A percentile compares a stretch with the other conserved stretches of the same genome.
Evolutionary conservation across 2,329 filamentous ascomycete species (phyloP).

Genomic region (Colletotrichum ledebouriae): DNA sequence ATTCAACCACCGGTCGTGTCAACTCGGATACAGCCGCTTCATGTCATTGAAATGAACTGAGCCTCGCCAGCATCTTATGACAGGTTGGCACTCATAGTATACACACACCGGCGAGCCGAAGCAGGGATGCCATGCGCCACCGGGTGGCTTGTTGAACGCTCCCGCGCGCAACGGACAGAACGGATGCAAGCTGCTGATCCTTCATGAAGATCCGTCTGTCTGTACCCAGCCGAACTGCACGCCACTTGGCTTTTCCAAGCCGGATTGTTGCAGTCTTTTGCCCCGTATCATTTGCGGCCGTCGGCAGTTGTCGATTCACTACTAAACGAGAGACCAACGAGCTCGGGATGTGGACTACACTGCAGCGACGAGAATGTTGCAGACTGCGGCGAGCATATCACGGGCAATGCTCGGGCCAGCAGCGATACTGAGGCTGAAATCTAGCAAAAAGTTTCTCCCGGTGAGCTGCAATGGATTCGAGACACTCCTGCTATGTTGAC

Average conservation of each 20-base stretch:
- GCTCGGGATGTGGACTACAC: background rate
- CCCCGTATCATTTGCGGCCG: background rate
- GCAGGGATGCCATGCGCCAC: conserved; percentile 38
- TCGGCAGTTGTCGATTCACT: conserved; percentile 28
- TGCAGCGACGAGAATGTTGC: background rate
- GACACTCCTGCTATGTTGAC: conserved; percentile 3
- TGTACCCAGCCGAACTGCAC: conserved; percentile 12
- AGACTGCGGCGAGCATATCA: background rate
- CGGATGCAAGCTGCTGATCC: conserved; percentile 32
- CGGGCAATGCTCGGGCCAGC: background rate
- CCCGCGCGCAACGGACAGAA: conserved; percentile 25
- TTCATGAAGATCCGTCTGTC: conserved; percentile 21
- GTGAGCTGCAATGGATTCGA: conserved; percentile 1
- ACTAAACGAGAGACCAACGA: background rate
- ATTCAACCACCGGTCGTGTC: no score
- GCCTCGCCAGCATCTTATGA: conserved; percentile 11
- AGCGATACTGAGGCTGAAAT: background rate
- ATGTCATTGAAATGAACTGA: background rate
- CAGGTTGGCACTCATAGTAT: conserved; percentile 9
- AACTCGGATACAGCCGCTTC: no score
- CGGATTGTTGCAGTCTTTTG: conserved; percentile 6
- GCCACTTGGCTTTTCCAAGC: conserved; percentile 7
- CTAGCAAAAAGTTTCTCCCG: background rate
- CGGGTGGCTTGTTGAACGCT: conserved; percentile 9
- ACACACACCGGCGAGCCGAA: conserved; percentile 11